Conservation (phyloP, 2,329 filamentous ascomycete genomes). For the Sclerotiophoma versabilis region DNA sequence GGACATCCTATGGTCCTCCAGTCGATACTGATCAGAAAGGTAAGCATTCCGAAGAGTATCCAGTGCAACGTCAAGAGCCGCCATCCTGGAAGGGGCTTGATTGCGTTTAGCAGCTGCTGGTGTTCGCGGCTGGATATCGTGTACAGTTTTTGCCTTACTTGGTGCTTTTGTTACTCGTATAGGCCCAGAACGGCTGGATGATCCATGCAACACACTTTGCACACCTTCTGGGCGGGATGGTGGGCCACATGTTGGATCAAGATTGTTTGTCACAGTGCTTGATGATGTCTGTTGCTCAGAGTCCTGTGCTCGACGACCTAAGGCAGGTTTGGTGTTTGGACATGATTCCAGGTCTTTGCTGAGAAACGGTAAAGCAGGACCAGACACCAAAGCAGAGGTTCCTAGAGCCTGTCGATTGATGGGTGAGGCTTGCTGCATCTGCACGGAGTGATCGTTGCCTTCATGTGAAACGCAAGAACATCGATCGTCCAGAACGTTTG, state of each 20-base stretch:
- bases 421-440: background rate
- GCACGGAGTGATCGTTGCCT: too few relatives aligned
- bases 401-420: background rate
- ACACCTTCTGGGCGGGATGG: background rate
- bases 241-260: too few relatives aligned
- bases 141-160: constrained; percentile 7
- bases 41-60: background rate
- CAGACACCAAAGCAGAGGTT: too few relatives aligned
- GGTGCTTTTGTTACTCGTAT: constrained; percentile 19
- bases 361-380: too few relatives aligned
- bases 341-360: background rate
- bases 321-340: too few relatives aligned
- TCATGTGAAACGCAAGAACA: background rate
- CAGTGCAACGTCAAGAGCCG: background rate
- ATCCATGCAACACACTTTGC: background rate
- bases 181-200: background rate
- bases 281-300: background rate
- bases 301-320: background rate
- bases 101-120: background rate
- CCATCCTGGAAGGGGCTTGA: background rate
- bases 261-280: background rate
- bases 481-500: background rate
- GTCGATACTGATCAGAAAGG: background rate
- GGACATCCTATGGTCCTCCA: background rate
- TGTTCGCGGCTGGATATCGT: background rate